Evolutionary conservation across 2,329 filamentous ascomycete genomes (phyloP).

Genomic region (Pyrenochaeta sp.): DNA sequence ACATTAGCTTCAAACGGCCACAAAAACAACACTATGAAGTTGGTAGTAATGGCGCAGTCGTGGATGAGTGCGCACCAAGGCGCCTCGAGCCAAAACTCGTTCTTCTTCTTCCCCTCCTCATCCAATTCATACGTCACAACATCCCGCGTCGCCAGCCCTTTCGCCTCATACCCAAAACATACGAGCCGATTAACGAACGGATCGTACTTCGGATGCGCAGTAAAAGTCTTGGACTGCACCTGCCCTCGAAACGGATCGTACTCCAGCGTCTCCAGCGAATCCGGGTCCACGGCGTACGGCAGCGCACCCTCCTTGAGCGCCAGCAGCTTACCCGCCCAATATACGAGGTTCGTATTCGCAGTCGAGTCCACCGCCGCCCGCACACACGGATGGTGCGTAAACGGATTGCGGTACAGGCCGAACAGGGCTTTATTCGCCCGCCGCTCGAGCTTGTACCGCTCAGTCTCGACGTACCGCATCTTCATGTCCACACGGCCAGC

Average conservation of each 20-base stretch:
- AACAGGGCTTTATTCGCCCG: conserved; percentile 14
- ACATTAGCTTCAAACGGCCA: conserved; percentile 37
- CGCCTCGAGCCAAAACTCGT: conserved; percentile 46
- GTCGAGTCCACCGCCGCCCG: conserved; percentile 21
- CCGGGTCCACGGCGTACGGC: conserved; percentile 19
- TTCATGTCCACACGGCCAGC: conserved; percentile 40
- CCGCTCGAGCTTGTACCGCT: conserved; percentile 35
- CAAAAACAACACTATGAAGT: conserved; percentile 37
- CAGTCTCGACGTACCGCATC: conserved; percentile 41
- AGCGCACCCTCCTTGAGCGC: conserved; percentile 9
- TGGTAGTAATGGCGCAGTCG: conserved; percentile 39
- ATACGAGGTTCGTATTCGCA: conserved; percentile 16
- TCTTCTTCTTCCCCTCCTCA: conserved; percentile 24
- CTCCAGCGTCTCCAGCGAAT: conserved; percentile 19
- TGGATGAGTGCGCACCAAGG: conserved; percentile 41
- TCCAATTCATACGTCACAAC: conserved; percentile 42
- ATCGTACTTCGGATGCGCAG: conserved; percentile 30
- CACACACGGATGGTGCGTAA: conserved; percentile 35
- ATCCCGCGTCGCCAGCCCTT: conserved; percentile 29
- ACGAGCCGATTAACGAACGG: conserved; percentile 25
- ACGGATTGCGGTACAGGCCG: conserved; percentile 16
- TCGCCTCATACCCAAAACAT: conserved; percentile 44
- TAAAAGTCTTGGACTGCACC: conserved; percentile 18
- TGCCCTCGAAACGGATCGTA: conserved; percentile 14
- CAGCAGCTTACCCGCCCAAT: conserved; percentile 8